phyloP scores from a whole-genome alignment of 169 alveolate genomes.

The Eimeria maxima region DNA sequence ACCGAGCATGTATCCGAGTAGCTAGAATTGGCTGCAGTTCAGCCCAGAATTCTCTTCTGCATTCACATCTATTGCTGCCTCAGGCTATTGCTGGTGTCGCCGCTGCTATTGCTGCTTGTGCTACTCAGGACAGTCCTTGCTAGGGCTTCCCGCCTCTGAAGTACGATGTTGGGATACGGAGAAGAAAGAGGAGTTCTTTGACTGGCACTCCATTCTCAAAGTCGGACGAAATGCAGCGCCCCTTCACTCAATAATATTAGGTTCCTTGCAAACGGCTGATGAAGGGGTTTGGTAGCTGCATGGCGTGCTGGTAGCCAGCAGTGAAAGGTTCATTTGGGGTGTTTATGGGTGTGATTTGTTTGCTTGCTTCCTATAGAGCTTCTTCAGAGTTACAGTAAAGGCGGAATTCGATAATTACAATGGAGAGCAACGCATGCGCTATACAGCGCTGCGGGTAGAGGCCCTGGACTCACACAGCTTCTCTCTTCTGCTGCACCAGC shows the following conservation, averaged over 20 bases:
- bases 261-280: background rate
- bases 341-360: constrained; percentile 2
- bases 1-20: background rate
- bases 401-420: constrained; percentile 61
- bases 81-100: background rate
- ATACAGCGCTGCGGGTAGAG: constrained; percentile 69
- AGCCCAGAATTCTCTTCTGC: background rate
- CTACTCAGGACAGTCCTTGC: constrained; percentile 50
- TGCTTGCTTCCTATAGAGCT: background rate
- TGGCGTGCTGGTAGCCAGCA: background rate
- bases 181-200: constrained; percentile 67
- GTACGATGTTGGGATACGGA: constrained; percentile 64
- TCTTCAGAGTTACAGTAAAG: constrained; percentile 42
- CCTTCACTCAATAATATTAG: background rate
- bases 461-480: constrained; percentile 48
- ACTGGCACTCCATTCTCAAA: constrained; percentile 57
- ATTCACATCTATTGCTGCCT: background rate
- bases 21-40: constrained; percentile 7
- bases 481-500: constrained; percentile 53
- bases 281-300: background rate
- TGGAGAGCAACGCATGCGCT: constrained; percentile 68
- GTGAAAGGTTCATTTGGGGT: background rate
- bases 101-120: background rate
- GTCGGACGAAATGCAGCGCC: background rate
- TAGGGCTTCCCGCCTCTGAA: constrained; percentile 73